Evolutionary conservation across 495 filamentous ascomycete species (phyloP), one percentile per base, ranked within the genome.

Genomic region (Lophiostoma macrostomum): DNA sequence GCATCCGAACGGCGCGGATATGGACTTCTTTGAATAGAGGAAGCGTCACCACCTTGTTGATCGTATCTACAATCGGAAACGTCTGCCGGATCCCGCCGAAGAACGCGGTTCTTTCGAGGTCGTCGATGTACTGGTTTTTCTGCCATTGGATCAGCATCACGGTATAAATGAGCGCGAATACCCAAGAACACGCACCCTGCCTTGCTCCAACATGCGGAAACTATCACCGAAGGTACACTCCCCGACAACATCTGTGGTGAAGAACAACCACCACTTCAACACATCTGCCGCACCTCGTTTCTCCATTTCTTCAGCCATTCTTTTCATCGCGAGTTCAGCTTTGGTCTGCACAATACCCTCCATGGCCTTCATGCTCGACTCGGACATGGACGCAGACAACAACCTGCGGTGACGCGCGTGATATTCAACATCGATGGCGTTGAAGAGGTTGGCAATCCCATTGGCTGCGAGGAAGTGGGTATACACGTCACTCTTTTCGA

Each of bases 171-270:
- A n/a, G n/a, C n/a, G n/a, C n/a, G n/a, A n/a, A n/a, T n/a, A n/a
- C n/a, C n/a, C n/a, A n/a, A n/a, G n/a, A n/a, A n/a, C n/a, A n/a
- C n/a, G n/a, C 16, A 76, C 73, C 66, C 74, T 60, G 7, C 74
- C 78, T 4, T 50, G 58, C 42, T 83, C 77, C 2, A 82, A 67
- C 70, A 76, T 78, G 3, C 64, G 64, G 50, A 84, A 82, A 0
- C 73, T 76, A 23, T 80, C 76, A 0, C 81, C 80, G 62, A 84
- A 85, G 13, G 69, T 74, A 14, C 83, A 62, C 16, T 80, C 70
- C 1, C 72, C 73, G 32, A 81, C 77, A 4, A 81, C 68, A 46
- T 84, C 81, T 0, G 75, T 75, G 10, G 76, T 68, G 75, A 83
- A 74, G 40, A 80, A 79, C 19, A 74, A 50, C 67, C 69, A 79